Conservation (phyloP, 306 rosid species). For the Quercus aquifolioides region DNA sequence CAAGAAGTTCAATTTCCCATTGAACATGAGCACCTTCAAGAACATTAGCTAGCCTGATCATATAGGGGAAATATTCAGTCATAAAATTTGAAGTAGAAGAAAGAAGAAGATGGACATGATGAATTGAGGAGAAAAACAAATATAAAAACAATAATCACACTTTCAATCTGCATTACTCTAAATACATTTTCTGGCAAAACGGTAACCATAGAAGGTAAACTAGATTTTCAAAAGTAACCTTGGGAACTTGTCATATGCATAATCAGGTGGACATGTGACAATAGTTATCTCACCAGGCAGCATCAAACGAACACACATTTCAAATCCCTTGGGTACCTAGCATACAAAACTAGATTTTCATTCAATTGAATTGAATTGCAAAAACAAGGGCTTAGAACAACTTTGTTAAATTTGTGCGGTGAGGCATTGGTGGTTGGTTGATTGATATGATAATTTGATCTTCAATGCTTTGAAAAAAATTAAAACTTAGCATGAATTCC, state of each 20-base stretch:
- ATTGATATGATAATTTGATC: not conserved
- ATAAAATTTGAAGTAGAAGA: conserved; percentile 16
- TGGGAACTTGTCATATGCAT: conserved; percentile 88
- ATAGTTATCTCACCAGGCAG: conserved; percentile 91
- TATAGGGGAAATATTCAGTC: conserved; percentile 13
- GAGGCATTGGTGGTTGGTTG: not conserved
- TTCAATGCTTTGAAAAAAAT: not conserved
- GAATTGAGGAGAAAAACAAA: not conserved
- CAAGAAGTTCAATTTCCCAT: conserved; percentile 98
- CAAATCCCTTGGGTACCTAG: conserved; percentile 94
- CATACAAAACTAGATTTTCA: conserved; percentile 11
- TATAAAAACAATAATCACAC: not conserved
- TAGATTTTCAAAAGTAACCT: conserved; percentile 47
- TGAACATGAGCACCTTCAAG: conserved; percentile 85
- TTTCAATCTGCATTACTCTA: conserved; percentile 2
- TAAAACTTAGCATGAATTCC: conserved; percentile 8
- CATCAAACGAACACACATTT: conserved; percentile 93
- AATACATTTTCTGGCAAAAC: conserved; percentile 11
- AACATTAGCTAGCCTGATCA: conserved; percentile 72
- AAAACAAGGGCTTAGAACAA: not conserved
- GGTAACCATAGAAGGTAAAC: conserved; percentile 3
- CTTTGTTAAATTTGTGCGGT: not conserved
- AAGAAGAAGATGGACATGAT: not conserved
- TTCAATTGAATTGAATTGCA: not conserved
- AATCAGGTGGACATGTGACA: conserved; percentile 92